Conservation (phyloP, 129 eudicot species). For the Artemisia tridentata region DNA sequence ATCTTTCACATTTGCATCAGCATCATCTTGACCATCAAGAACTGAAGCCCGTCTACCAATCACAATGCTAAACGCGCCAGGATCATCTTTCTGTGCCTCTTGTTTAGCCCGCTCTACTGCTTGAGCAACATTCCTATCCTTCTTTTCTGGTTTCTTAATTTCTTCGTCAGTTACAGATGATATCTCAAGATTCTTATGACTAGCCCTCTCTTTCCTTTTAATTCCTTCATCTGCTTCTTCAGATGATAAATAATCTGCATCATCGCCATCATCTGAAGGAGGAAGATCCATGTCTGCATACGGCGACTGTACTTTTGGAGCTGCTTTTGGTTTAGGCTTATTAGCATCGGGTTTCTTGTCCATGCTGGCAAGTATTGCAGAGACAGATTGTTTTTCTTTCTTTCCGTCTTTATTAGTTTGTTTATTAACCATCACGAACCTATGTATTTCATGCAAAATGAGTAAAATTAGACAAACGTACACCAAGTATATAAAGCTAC, state of each 20-base stretch:
- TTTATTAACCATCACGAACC: no score
- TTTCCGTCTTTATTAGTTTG: background rate
- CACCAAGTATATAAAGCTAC: no score
- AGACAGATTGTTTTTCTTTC: background rate
- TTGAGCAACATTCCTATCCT: conserved; percentile 22
- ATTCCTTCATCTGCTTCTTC: background rate
- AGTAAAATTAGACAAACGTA: no score
- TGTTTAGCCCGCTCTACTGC: no score
- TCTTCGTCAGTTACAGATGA: no score
- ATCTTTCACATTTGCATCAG: no score
- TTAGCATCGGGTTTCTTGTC: background rate
- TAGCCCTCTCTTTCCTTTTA: background rate
- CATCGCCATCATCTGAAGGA: background rate
- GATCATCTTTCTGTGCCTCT: no score
- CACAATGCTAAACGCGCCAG: no score
- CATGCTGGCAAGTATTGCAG: background rate
- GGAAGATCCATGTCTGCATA: background rate
- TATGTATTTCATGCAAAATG: no score
- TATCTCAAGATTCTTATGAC: no score
- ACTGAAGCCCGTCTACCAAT: no score
- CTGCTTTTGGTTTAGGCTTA: background rate
- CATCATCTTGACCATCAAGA: no score
- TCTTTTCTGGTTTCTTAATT: conserved; percentile 52
- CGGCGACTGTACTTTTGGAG: background rate
- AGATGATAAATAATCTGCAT: background rate